Base-by-base conservation (phyloP, 2,329 filamentous ascomycete genomes). In the Onygena corvina region DNA sequence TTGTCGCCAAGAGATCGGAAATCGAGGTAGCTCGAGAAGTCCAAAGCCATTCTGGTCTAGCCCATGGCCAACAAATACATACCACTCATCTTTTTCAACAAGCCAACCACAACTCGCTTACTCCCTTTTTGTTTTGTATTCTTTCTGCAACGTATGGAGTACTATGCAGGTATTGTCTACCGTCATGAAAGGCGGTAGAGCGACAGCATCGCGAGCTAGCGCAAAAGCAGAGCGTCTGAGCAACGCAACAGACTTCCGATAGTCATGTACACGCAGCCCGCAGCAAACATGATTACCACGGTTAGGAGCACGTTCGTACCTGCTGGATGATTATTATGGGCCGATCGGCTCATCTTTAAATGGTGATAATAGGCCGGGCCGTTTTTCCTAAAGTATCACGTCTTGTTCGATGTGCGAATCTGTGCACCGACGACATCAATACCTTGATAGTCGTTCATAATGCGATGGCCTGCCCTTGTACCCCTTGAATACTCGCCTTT, bases 241-340 rank as follows among this genome's bases (percentile, higher is more conserved):
- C 36, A 23, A 40, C 36, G 25, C 25, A 18, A 18, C 18, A 23
- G 36, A 40, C 8, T n/a, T 12, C 18, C 36, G 25, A n/a, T n/a
- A n/a, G n/a, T n/a, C 36, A 40, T 40, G 25, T 40, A 40, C 36
- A 23, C 36, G 20, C 34, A 23, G 11, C 4, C 20, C 11, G 36
- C 36, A 40, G 36, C 36, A 40, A 40, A 25, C 35, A 23, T 40
- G 36, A 40, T 40, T 40, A 23, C 25, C 36, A 21, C 36, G 36
- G 36, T n/a, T n/a, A n/a, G n/a, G n/a, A n/a, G n/a, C n/a, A n/a
- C n/a, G n/a, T n/a, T n/a, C n/a, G n/a, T n/a, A n/a, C n/a, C n/a
- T n/a, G n/a, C n/a, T n/a, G n/a, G n/a, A n/a, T n/a, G n/a, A n/a
- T n/a, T n/a, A n/a, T n/a, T n/a, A n/a, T n/a, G n/a, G n/a, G n/a